phyloP scores from a whole-genome alignment of 495 filamentous ascomycete species.

The Stereocaulon alpinum region DNA sequence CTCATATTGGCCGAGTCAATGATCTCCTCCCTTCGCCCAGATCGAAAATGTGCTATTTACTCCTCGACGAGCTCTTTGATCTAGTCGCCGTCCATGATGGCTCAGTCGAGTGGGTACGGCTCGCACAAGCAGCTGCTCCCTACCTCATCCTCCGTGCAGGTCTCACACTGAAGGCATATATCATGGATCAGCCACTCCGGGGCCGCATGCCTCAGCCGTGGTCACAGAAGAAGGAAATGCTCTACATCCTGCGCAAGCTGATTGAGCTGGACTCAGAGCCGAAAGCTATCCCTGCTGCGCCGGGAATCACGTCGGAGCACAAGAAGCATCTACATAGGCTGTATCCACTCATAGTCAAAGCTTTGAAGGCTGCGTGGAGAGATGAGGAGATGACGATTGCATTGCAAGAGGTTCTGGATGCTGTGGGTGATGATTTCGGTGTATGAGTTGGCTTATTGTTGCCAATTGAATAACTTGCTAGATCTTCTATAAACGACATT shows the following conservation, averaged over 20 bases:
- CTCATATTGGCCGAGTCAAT: conserved; percentile 60
- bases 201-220: conserved; percentile 88
- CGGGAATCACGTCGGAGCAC: conserved; percentile 43
- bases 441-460: conserved; percentile 8
- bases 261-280: conserved; percentile 59
- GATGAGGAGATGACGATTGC: conserved; percentile 24
- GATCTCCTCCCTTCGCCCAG: conserved; percentile 54
- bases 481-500: not conserved
- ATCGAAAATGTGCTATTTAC: conserved; percentile 63
- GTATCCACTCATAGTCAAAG: conserved; percentile 68
- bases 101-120: conserved; percentile 32
- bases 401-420: conserved; percentile 18
- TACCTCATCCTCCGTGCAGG: conserved; percentile 77
- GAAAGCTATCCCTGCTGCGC: conserved; percentile 56
- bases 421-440: conserved; percentile 19
- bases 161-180: conserved; percentile 67
- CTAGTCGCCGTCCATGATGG: conserved; percentile 44
- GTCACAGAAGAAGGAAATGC: conserved; percentile 65
- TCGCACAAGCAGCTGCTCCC: conserved; percentile 69
- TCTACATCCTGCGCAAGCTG: conserved; percentile 56
- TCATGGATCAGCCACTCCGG: conserved; percentile 83
- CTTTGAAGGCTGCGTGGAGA: conserved; percentile 55
- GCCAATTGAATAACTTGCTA: not conserved
- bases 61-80: conserved; percentile 70
- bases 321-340: conserved; percentile 71